These are phyloP conservation scores for Barbatosphaeria neglecta DNA, from an alignment of 495 filamentous ascomycete genomes.

Conservation along the genomic window DNA sequence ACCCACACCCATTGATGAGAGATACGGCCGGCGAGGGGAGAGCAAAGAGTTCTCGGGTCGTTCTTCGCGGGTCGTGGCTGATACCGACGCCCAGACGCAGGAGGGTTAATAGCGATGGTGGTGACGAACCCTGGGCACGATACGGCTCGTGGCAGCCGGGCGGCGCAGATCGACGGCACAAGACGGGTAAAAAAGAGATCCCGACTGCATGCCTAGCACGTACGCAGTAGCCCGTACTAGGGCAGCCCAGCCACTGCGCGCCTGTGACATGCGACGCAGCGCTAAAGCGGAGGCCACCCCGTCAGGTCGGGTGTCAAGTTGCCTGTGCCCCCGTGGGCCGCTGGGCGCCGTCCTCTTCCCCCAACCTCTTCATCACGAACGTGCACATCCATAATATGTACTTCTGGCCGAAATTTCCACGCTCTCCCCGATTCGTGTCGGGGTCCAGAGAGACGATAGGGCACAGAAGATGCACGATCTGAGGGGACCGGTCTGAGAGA, in stretches of 20 bases:
- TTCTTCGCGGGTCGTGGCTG: no score
- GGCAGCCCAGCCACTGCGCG: neutral
- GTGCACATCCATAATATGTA: neutral
- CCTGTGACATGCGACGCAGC: neutral
- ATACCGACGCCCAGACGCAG: neutral
- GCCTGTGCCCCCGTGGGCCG: no score
- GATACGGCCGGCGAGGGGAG: neutral
- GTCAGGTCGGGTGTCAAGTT: no score
- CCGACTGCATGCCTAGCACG: constrained; percentile 1
- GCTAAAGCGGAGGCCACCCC: neutral
- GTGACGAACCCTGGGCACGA: neutral
- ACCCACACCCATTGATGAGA: neutral
- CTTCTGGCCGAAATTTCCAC: no score
- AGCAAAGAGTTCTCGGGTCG: no score
- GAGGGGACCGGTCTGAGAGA: no score
- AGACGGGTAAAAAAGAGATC: constrained; percentile 12
- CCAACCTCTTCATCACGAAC: neutral
- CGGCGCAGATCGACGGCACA: constrained; percentile 17
- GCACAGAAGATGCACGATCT: no score
- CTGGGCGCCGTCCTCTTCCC: neutral
- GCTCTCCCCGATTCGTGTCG: no score
- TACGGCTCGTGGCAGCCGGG: neutral
- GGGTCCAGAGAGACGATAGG: no score
- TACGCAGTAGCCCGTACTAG: no score
- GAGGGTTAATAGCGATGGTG: neutral